Evolutionary conservation across 148 eudicot species (phyloP), one percentile per base, ranked within the genome.

Genomic region (Talinum fruticosum): DNA sequence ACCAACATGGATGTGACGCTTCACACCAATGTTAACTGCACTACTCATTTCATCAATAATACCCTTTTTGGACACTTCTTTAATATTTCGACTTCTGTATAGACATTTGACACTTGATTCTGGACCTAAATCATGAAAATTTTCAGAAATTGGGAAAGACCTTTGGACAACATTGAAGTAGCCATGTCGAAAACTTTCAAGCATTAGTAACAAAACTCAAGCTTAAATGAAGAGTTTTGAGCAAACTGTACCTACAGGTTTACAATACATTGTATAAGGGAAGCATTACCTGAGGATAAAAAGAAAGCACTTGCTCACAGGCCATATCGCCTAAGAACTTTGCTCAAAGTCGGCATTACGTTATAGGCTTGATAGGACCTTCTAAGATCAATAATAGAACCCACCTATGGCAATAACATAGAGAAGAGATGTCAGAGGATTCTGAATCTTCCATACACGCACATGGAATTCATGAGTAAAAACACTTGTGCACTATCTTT

Each of bases 331-430:
- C 86, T 85, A 75, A 96, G 87, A 79, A 89, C 94, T 83, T 91
- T 93, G 86, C 89, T 91, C 75, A 96, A 85, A 75, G 91, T 84
- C 29, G 99, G 99, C 97, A 91, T 93, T 41, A 96, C 97, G 65
- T 96, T 96, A 80, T 95, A 95, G 37, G 99, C 97, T 88, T 93
- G 99, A 73, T 96, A 96, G 29, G 99, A 96, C 86, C 99, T 88
- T 87, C 97, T 90, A 76, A 96, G 85, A 72, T 93, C 99, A 57
- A 93, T 95, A 23, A 95, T 96, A 19, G 99, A 96, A 47, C 99
- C 99, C 81, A 96, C 99, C 99, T 96, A 81, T 28, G 34, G 33
- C 65, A 47, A 13, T 10, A 59, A 47, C 74, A 82, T 26, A 77
- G n/a, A 41, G 71, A 67, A 49, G 29, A 70, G 6, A 41, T 30